Base-by-base conservation (phyloP, 495 filamentous ascomycete genomes). In the Lepidopterella palustris region DNA sequence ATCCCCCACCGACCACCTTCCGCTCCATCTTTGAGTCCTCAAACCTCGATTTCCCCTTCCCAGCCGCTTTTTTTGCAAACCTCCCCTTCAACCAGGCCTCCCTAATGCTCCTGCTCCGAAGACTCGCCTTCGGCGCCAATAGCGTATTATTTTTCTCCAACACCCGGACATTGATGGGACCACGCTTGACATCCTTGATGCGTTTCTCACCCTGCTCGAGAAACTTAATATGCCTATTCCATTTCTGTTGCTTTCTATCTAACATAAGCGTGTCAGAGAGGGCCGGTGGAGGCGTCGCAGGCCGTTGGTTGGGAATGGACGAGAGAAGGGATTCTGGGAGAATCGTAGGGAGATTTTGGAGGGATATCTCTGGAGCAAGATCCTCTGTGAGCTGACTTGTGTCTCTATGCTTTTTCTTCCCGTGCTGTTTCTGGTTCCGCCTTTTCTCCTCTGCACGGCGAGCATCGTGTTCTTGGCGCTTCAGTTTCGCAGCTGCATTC, bases 101-200 rank as follows among this genome's bases (percentile, higher is more conserved):
- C 54, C 74, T 76, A 11, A 80, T 59, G 55, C 74, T 74, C 48
- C 70, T 73, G 49, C 76, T 78, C 18, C 65, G 53, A 62, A 76
- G 76, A n/a, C 77, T 78, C 5, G 76, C 72, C 60, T 77, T 80
- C 0, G 82, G 82, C 4, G 80, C 69, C 55, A 84, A 67, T 5
- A 73, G 57, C 51, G 70, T 66, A 9, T 74, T 73, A 9, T 71
- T 72, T 61, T 63, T 29, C 27, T 76, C 75, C 45, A 84, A 68
- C 1, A 85, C 81, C 26, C 75, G 73, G 42, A 85, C 78, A 15
- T 72, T 78, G 35, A 83, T 68, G 45, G 76, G 73, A 8, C 79
- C 80, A 53, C 74, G 74, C 54, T 72, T 76, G 35, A 84, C 65
- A 64, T 84, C 81, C 71, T 81, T 84, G 32, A 79, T 73, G 11